Base-by-base conservation (phyloP, 768 basidiomycete genomes). In the Boletus fagicola region DNA sequence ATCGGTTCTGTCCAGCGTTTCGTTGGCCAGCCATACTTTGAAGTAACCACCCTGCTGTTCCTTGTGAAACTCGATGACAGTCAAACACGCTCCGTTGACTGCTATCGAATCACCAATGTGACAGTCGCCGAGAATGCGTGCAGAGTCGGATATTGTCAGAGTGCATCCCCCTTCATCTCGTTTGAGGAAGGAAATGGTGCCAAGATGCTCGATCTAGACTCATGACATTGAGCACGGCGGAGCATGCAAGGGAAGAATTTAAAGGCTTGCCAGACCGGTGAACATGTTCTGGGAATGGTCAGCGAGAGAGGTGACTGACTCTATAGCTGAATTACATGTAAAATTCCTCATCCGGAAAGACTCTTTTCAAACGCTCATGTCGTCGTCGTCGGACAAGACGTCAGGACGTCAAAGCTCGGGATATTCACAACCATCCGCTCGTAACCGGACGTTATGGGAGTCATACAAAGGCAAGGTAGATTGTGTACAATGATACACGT, bases 1-100 rank as follows among this genome's bases (percentile, higher is more conserved):
- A 75, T 98, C 91, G 2, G 95, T 98, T 72, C 93, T 78, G 52
- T 84, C 80, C 57, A 99, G 75, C 15, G 97, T 98, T 78, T 99
- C 97, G 64, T 96, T 95, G 45, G 96, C 95, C 48, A 99, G 76
- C 81, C 94, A 96, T 47, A 98, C 92, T 67, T 84, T 90, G 78
- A 99, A 98, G 82, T 84, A 89, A 6, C 92, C 92, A 1, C 84
- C 86, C 3, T 80, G 64, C 42, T 79, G 75, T 33, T 73, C 74
- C 59, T 78, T 72, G 66, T 89, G 80, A 65, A 96, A 98, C 65
- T 84, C 85, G 2, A 88, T 94, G 44, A 96, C 96, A 0, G 97
- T 98, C 68, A 99, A 70, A 70, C 97, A 98, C 35, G 82, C 82
- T 18, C 92, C 90, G 59, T 92, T 90, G 61, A 94, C 88, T 42